A percentile compares a stretch with the other conserved stretches of the same genome.
Conservation (phyloP, 495 filamentous ascomycete genomes). For the Articulospora tetracladia region DNA sequence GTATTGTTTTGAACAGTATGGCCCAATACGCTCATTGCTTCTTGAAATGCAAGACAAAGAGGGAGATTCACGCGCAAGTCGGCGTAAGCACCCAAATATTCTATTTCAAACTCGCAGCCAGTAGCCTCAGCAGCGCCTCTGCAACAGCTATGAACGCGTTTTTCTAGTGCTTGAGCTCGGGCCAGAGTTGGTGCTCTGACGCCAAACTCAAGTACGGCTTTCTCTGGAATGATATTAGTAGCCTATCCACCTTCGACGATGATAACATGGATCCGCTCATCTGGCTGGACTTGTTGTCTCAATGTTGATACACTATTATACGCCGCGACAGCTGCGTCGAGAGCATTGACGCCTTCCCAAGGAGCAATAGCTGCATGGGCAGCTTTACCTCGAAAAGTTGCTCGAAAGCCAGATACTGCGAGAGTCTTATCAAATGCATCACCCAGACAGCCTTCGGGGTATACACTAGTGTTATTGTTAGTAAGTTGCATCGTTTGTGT, state of each 20-base stretch:
- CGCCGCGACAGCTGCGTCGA: neutral
- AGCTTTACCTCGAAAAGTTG: neutral
- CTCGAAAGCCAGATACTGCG: neutral
- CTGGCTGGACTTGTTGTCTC: neutral
- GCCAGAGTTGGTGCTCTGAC: neutral
- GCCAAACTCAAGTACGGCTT: neutral
- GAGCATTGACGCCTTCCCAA: neutral
- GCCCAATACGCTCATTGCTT: too few species aligned
- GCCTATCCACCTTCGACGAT: neutral
- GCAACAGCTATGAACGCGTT: neutral
- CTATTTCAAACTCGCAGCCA: too few species aligned
- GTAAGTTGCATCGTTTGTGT: neutral
- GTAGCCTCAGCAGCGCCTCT: neutral
- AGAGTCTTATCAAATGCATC: neutral
- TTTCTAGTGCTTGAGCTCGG: neutral
- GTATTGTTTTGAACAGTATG: too few species aligned
- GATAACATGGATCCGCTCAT: neutral
- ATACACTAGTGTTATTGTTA: neutral
- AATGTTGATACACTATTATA: neutral
- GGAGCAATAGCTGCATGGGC: constrained; percentile 2
- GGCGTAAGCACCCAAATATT: too few species aligned
- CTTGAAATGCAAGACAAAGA: too few species aligned
- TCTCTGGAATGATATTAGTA: neutral
- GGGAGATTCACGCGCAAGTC: too few species aligned
- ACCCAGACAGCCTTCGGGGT: neutral